Conservation (phyloP, 495 filamentous ascomycete genomes). For the Penicillium fimorum region DNA sequence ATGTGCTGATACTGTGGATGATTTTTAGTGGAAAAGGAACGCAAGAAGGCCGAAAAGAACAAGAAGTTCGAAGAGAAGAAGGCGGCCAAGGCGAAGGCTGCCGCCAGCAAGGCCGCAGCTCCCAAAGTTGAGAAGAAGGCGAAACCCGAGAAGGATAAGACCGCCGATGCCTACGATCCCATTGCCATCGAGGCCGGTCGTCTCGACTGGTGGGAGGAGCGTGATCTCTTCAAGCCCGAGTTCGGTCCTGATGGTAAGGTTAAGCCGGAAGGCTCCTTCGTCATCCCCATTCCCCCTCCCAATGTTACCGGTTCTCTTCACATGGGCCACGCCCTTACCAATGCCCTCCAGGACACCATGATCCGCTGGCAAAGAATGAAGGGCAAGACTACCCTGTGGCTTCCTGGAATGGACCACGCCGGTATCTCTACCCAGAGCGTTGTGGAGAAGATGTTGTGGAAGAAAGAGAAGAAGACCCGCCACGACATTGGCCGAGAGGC, state of each 20-base stretch:
- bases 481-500: slow-evolving; percentile 62
- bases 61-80: slow-evolving; percentile 61
- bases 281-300: slow-evolving; percentile 73
- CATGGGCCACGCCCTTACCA: slow-evolving; percentile 68
- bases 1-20: slow-evolving; percentile 21
- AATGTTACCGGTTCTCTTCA: slow-evolving; percentile 74
- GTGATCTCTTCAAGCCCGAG: slow-evolving; percentile 72
- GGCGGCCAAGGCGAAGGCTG: slow-evolving; percentile 51
- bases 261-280: slow-evolving; percentile 66
- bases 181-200: slow-evolving; percentile 55
- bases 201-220: slow-evolving; percentile 61
- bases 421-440: slow-evolving; percentile 76
- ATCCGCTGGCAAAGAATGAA: slow-evolving; percentile 68
- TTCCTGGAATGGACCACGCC: slow-evolving; percentile 75
- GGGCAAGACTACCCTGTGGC: slow-evolving; percentile 66
- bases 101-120: slow-evolving; percentile 39
- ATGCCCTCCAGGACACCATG: slow-evolving; percentile 70
- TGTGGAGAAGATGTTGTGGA: slow-evolving; percentile 74
- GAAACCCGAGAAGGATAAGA: slow-evolving; percentile 54
- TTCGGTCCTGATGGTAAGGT: slow-evolving; percentile 62
- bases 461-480: slow-evolving; percentile 62
- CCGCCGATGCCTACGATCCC: slow-evolving; percentile 56
- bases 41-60: slow-evolving; percentile 58
- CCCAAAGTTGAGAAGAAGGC: slow-evolving; percentile 55
- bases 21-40: slow-evolving; percentile 52